Evolutionary conservation across 352 stramenopile genomes (phyloP).

Genomic region (Phytophthora pseudosyringae): DNA sequence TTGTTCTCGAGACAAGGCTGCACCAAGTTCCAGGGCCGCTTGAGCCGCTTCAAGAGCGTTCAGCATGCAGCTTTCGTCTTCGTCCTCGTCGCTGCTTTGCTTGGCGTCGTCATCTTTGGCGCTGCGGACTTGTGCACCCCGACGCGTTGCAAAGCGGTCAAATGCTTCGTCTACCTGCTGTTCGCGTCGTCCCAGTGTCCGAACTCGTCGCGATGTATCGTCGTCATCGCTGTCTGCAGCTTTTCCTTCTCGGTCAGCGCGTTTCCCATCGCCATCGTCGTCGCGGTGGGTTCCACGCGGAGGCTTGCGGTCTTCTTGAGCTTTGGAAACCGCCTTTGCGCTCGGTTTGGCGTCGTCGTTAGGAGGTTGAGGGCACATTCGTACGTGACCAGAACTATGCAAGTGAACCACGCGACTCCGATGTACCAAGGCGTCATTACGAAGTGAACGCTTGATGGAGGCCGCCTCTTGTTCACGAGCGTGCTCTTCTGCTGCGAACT

Average conservation of each 20-base stretch:
- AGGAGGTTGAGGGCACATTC: conserved; percentile 53
- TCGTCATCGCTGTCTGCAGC: conserved; percentile 39
- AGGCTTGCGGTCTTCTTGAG: neutral
- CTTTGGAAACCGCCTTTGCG: neutral
- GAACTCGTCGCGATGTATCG: conserved; percentile 9
- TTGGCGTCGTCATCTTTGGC: conserved; percentile 20
- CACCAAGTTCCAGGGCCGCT: conserved; percentile 71
- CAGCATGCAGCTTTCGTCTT: conserved; percentile 31
- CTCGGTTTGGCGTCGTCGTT: neutral
- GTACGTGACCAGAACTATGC: conserved; percentile 72
- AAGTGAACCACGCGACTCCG: conserved; percentile 73
- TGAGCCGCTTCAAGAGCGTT: conserved; percentile 65
- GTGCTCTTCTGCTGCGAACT: conserved; percentile 49
- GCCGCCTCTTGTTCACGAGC: conserved; percentile 25
- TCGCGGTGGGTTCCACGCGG: neutral
- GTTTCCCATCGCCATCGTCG: conserved; percentile 23
- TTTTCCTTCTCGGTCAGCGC: conserved; percentile 36
- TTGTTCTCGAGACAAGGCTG: conserved; percentile 65
- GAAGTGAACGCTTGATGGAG: conserved; percentile 36
- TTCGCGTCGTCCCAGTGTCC: conserved; percentile 21
- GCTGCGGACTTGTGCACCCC: neutral
- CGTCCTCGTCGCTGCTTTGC: conserved; percentile 38
- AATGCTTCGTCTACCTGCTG: conserved; percentile 36
- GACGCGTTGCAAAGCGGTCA: conserved; percentile 34
- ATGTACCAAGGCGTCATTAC: conserved; percentile 60